A percentile compares a stretch with the other conserved stretches of the same genome.
Evolutionary conservation across 2,329 filamentous ascomycete genomes (phyloP).

Genomic region (Fusarium temperatum): DNA sequence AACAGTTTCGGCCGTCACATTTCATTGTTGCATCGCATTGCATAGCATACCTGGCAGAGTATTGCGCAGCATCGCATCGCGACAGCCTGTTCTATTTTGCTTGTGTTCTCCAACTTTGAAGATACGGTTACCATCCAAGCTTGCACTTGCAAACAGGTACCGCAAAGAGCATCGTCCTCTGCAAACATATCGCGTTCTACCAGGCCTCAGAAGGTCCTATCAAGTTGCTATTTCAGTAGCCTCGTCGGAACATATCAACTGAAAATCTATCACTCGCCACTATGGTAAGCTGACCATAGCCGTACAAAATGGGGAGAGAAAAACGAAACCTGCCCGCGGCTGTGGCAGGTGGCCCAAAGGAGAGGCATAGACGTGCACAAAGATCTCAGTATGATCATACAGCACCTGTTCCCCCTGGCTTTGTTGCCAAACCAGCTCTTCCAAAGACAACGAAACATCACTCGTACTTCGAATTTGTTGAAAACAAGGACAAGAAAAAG

Average conservation of each 20-base stretch:
- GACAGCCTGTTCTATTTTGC: conserved; percentile 8
- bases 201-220: conserved; percentile 23
- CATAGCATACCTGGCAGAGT: conserved; percentile 16
- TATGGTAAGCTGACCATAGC: conserved; percentile 43
- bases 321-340: conserved; percentile 47
- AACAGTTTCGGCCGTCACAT: conserved; percentile 33
- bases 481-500: conserved; percentile 70
- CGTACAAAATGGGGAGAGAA: conserved; percentile 48
- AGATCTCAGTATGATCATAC: conserved; percentile 47
- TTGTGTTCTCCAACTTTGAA: conserved; percentile 8
- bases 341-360: conserved; percentile 47
- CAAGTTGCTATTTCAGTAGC: conserved; percentile 32
- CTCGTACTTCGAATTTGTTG: conserved; percentile 70
- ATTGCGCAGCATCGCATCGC: background rate
- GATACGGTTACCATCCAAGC: background rate
- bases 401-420: conserved; percentile 46
- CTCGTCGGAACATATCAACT: conserved; percentile 24
- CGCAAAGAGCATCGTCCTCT: conserved; percentile 12
- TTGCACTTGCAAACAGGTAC: conserved; percentile 17
- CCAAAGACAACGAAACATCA: conserved; percentile 63
- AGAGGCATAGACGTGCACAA: conserved; percentile 47
- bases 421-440: conserved; percentile 51
- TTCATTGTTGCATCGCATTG: conserved; percentile 25
- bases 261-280: conserved; percentile 27
- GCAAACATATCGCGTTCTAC: conserved; percentile 23